Evolutionary conservation across 2,329 filamentous ascomycete genomes (phyloP), one percentile per base, ranked within the genome.

Genomic region (Lachnellula willkommii): DNA sequence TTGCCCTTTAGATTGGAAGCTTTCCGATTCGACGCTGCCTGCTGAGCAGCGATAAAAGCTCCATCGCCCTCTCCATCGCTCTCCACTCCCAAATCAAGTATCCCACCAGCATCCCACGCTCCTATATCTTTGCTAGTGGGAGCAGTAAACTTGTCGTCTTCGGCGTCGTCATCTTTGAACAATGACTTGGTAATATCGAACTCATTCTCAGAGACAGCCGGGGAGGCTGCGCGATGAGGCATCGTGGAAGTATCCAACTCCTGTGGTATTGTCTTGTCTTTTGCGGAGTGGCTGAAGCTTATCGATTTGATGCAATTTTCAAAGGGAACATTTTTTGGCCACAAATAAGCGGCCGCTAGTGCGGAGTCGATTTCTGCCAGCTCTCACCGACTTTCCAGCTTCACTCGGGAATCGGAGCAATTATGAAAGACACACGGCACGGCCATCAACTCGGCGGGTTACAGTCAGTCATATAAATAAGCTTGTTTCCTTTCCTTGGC

Each of bases 1-100:
- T 88, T 88, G 20, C 90, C 89, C 71, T 93, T 94, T 7, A 94
- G 65, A 68, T 92, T 94, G 9, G 87, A 81, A 1, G 83, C 77
- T 69, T 96, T 97, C 59, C 93, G 80, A 69, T 96, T 96, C 4
- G 89, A 90, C 15, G 90, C 90, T 3, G 89, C 87, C 70, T 96
- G 91, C 66, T 88, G 83, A 39, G 89, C 82, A 9, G 92, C 90
- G 72, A 99, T 99, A 68, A 96, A 97, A 0, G 88, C 88, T 69
- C 88, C 92, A 69, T 99, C 91, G 17, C 78, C 85, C 48, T 86
- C 87, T 40, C 81, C 83, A 28, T 78, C 79, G 1, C 76, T 79
- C 40, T 77, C 77, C n/a, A 73, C 73, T 42, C 75, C 77, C 58
- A 70, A 76, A 56, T 86, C 81, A 48, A 90, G 73, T 47, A 90